phyloP scores from a whole-genome alignment of 305 asterid genomes.

The Lippia alba region DNA sequence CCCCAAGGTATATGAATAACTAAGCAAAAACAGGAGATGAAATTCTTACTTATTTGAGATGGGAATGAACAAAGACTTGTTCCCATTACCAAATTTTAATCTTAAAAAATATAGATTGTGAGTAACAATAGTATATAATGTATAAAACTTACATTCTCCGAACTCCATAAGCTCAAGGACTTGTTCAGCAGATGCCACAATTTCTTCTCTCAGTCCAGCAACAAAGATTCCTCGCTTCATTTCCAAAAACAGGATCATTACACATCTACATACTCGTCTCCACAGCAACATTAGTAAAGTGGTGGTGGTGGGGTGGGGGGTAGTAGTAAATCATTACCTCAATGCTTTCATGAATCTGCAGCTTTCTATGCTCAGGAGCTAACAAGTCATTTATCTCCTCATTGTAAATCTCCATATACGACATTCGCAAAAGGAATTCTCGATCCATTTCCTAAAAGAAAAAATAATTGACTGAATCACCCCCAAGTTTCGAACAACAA shows the following conservation, averaged over 20 bases:
- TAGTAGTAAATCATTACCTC: constrained; percentile 56
- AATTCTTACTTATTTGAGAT: constrained; percentile 8
- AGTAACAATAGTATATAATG: constrained; percentile 14
- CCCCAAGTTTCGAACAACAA: constrained; percentile 11
- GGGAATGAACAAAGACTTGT: constrained; percentile 10
- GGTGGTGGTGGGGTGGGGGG: too few species aligned
- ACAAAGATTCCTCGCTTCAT: constrained; percentile 92
- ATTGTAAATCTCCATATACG: constrained; percentile 93
- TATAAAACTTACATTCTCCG: constrained; percentile 78
- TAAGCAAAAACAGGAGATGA: constrained; percentile 9
- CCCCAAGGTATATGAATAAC: constrained; percentile 15
- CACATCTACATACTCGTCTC: neutral
- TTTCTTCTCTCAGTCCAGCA: constrained; percentile 93
- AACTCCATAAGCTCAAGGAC: constrained; percentile 83
- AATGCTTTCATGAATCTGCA: constrained; percentile 91
- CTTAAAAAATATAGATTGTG: neutral
- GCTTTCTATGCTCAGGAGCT: constrained; percentile 89
- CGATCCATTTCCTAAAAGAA: constrained; percentile 65
- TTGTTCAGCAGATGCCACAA: constrained; percentile 90
- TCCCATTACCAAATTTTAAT: neutral
- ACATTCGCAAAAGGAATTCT: constrained; percentile 92
- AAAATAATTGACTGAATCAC: constrained; percentile 26
- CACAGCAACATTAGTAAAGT: neutral
- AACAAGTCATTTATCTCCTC: constrained; percentile 95
- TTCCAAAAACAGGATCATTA: constrained; percentile 23